Evolutionary conservation across 2,329 filamentous ascomycete species (phyloP).

Genomic region (Colletotrichum cuscutae): DNA sequence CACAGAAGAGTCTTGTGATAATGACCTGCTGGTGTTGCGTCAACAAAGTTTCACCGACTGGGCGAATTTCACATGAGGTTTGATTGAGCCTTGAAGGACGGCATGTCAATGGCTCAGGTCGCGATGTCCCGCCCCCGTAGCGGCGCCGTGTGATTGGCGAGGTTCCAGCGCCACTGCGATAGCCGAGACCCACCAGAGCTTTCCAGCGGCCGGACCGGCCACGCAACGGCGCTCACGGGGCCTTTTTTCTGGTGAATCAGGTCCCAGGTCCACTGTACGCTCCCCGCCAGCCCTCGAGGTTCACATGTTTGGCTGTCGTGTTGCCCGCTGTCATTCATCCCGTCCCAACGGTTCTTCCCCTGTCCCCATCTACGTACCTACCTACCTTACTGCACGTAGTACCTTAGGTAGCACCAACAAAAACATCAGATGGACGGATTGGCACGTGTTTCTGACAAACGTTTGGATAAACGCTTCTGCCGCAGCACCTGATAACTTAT

Average conservation of each 20-base stretch:
- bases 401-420: constrained; percentile 7
- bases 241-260: neutral
- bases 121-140: constrained; percentile 32
- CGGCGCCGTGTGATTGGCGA: constrained; percentile 33
- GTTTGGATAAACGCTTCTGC: constrained; percentile 9
- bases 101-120: neutral
- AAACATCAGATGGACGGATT: constrained; percentile 20
- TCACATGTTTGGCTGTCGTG: constrained; percentile 17
- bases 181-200: constrained; percentile 33
- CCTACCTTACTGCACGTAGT: too few relatives aligned
- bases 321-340: neutral
- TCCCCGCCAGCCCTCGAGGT: neutral
- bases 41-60: constrained; percentile 30
- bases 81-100: neutral
- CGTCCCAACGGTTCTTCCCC: constrained; percentile 28
- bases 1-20: neutral
- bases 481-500: constrained; percentile 2
- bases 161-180: constrained; percentile 33
- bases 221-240: constrained; percentile 27
- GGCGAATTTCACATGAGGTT: constrained; percentile 30
- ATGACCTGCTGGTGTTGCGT: neutral
- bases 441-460: constrained; percentile 21
- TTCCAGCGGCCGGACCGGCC: constrained; percentile 28
- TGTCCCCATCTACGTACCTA: neutral
- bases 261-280: neutral